Evolutionary conservation across 1,284 basidiomycete species (phyloP), one percentile per base, ranked within the genome.

Genomic region (Apiotrichum brassicae): DNA sequence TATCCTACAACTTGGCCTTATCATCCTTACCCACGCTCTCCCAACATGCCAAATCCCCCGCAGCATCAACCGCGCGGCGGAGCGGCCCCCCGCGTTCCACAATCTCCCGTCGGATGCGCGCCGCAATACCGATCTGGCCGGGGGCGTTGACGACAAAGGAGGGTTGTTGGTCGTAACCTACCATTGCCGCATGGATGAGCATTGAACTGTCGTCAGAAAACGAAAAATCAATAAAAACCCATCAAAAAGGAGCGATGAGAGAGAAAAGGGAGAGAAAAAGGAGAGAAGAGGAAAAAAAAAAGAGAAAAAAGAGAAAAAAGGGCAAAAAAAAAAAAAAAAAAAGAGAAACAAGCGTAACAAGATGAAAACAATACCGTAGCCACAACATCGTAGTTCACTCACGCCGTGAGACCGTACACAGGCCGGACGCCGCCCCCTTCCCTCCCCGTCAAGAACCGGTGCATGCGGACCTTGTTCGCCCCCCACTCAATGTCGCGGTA

Each of bases 341-440:
- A n/a, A n/a, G n/a, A n/a, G n/a, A n/a, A n/a, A n/a, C n/a, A n/a
- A n/a, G n/a, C n/a, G n/a, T n/a, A n/a, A n/a, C n/a, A n/a, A n/a
- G n/a, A n/a, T n/a, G n/a, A n/a, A n/a, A n/a, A n/a, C n/a, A n/a
- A n/a, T n/a, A n/a, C n/a, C n/a, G n/a, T n/a, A n/a, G n/a, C n/a
- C n/a, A n/a, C n/a, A n/a, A n/a, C n/a, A n/a, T n/a, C n/a, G n/a
- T n/a, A n/a, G 22, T n/a, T 37, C 39, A 39, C 56, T 51, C 46
- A 89, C 86, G 86, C 81, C 42, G 88, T 91, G 14, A 90, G 72
- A 3, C 87, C 87, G 56, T 82, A 87, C 1, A 91, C 81, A 14
- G 87, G 88, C 61, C 87, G 88, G 18, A 87, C 80, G 0, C 86
- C 86, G 16, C 82, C 82, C 5, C 78, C 81, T 67, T 91, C 87